Base-by-base conservation (phyloP, 2,329 filamentous ascomycete genomes). In the Leptodontidium sp. region DNA sequence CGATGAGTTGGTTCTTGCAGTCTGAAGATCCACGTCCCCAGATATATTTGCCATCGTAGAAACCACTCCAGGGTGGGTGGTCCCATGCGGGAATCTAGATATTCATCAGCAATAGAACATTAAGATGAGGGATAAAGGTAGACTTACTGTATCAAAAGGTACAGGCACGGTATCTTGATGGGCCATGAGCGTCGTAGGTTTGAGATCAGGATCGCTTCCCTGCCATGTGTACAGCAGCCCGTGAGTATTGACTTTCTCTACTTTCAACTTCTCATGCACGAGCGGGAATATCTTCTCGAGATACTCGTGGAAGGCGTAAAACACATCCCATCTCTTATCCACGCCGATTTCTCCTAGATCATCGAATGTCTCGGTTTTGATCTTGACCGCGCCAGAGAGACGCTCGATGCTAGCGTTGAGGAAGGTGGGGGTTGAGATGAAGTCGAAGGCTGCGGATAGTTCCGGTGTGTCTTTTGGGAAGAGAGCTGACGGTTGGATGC, bases 11-110 rank as follows among this genome's bases (percentile, higher is more conserved):
- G 68, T 87, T 87, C 77, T 87, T 87, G 75, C 85, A 86, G 74
- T 88, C 86, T 38, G 80, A 83, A n/a, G 84, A 77, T 2, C 86
- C 85, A n/a, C 86, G 81, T 32, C 86, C 85, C 85, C 85, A 87
- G 61, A 87, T 80, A 76, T 81, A 86, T 71, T 81, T 79, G 2
- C 86, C 86, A 71, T 88, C 86, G 66, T 82, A 87, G 65, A 83
- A 76, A 0, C 83, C 85, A 5, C 40, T 55, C 71, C 84, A 88
- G 1, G 85, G 85, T 4, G 84, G 84, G 65, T 87, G 81, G 1
- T 82, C 85, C 85, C 85, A 88, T 66, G 81, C 80, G 24, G 79
- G 47, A 40, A 53, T 64, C 78, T 8, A 80, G 77, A 17, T 68
- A 68, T 24, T 61, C 65, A 24, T 61, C 21, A 43, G 83, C 80